A percentile compares a stretch with the other conserved stretches of the same genome.
Evolutionary conservation across 148 eudicot genomes (phyloP).

Genomic region (Vaccinium corymbosum): DNA sequence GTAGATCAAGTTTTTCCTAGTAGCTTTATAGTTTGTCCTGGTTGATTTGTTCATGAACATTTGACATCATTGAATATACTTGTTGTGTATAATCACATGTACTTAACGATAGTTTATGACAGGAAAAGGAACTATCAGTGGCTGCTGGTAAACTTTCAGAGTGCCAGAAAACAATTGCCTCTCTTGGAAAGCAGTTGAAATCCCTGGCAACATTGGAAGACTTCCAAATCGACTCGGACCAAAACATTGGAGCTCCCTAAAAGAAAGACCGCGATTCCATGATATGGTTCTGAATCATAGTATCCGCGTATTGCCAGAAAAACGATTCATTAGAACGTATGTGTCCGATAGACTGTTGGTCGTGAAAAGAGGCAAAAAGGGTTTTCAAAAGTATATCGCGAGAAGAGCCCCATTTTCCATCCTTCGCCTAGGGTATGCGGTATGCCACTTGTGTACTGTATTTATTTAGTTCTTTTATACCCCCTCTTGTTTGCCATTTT

Average conservation of each 20-base stretch:
- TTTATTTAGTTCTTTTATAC: not conserved
- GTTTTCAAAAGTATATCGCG: not conserved
- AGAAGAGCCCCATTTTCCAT: not conserved
- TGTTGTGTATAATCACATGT: not conserved
- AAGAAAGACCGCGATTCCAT: not conserved
- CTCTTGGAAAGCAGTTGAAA: conserved; percentile 66
- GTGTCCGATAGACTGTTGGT: not conserved
- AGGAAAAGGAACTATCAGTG: conserved; percentile 71
- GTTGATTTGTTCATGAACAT: not conserved
- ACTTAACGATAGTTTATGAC: conserved; percentile 11
- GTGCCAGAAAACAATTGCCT: conserved; percentile 84
- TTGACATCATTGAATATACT: not conserved
- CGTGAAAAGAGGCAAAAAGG: too few species aligned
- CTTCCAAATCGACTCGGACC: conserved; percentile 47
- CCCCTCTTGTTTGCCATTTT: not conserved
- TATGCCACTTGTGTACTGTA: not conserved
- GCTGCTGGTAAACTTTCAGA: conserved; percentile 68
- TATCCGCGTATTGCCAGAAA: not conserved
- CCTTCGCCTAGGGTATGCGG: not conserved
- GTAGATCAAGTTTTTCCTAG: not conserved
- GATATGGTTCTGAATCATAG: not conserved
- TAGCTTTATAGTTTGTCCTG: not conserved
- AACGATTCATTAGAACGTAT: not conserved
- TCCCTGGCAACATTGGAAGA: conserved; percentile 70
- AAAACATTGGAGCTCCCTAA: not conserved